Evolutionary conservation across 2,329 filamentous ascomycete genomes (phyloP).

Genomic region (Gaeumannomyces tritici): DNA sequence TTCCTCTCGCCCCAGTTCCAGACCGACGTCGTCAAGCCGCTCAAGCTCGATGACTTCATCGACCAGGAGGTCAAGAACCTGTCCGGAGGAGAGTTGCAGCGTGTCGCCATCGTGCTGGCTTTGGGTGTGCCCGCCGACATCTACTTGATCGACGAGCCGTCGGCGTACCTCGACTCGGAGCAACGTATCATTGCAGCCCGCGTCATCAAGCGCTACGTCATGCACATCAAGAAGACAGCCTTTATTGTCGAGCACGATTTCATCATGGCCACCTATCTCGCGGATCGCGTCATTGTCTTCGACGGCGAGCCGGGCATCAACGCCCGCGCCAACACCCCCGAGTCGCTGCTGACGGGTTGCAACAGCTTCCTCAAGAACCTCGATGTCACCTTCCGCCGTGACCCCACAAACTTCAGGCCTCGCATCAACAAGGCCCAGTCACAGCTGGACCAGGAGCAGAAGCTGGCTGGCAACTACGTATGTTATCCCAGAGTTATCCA

Average conservation of each 20-base stretch:
- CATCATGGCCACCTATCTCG: conserved; percentile 71
- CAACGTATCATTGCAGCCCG: conserved; percentile 95
- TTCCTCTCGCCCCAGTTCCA: conserved; percentile 98
- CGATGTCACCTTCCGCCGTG: conserved; percentile 96
- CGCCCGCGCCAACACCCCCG: conserved; percentile 78
- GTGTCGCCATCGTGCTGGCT: conserved; percentile 96
- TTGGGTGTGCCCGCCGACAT: conserved; percentile 94
- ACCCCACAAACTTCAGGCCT: conserved; percentile 90
- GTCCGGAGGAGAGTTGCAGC: conserved; percentile 98
- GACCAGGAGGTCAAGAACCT: conserved; percentile 99
- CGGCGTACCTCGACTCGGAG: conserved; percentile 95
- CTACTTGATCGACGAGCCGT: conserved; percentile 96
- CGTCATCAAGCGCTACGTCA: conserved; percentile 99
- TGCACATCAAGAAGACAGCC: conserved; percentile 99
- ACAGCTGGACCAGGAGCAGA: conserved; percentile 97
- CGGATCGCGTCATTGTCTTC: conserved; percentile 97
- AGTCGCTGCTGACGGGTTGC: conserved; percentile 90
- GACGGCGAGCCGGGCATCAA: conserved; percentile 87
- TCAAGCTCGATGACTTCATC: conserved; percentile 98
- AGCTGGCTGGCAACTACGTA: conserved; percentile 83
- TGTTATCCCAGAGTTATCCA: conserved; percentile 24
- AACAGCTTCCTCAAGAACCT: conserved; percentile 95
- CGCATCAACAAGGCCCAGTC: conserved; percentile 97
- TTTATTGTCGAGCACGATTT: conserved; percentile 99
- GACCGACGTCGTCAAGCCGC: conserved; percentile 98